These are phyloP conservation scores for Entoloma clypeatum DNA, from an alignment of 1,284 basidiomycete genomes.

Conservation along the genomic window DNA sequence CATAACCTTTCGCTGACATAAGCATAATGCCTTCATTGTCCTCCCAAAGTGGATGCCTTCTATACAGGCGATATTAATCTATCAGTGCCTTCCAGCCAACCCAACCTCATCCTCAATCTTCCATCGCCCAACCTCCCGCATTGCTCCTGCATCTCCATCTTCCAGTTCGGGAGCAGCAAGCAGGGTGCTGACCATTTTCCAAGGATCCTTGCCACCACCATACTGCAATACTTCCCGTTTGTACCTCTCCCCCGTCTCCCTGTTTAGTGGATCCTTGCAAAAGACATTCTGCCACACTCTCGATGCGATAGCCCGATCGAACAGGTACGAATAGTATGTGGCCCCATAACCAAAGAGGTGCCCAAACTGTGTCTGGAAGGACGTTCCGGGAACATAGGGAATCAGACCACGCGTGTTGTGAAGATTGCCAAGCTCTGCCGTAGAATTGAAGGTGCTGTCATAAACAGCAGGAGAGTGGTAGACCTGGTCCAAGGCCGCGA, in stretches of 20 bases:
- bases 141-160: slow-evolving; percentile 74
- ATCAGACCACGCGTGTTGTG: slow-evolving; percentile 74
- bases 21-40: slow-evolving; percentile 2
- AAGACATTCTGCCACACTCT: slow-evolving; percentile 86
- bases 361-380: slow-evolving; percentile 94
- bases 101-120: slow-evolving; percentile 68
- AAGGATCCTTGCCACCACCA: slow-evolving; percentile 92
- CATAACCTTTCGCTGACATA: slow-evolving; percentile 1
- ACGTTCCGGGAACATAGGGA: slow-evolving; percentile 77
- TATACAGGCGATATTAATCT: not conserved
- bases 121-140: slow-evolving; percentile 89
- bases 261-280: slow-evolving; percentile 53
- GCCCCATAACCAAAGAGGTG: slow-evolving; percentile 97
- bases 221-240: slow-evolving; percentile 74
- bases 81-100: slow-evolving; percentile 45
- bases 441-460: slow-evolving; percentile 65
- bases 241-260: slow-evolving; percentile 73
- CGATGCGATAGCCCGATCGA: slow-evolving; percentile 93
- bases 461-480: slow-evolving; percentile 78
- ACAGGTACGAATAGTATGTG: slow-evolving; percentile 96
- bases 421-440: slow-evolving; percentile 58
- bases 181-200: slow-evolving; percentile 85
- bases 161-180: slow-evolving; percentile 62
- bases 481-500: slow-evolving; percentile 85
- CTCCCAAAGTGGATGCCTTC: not conserved